Base-by-base conservation (phyloP, 2,329 filamentous ascomycete genomes). In the Remersonia thermophila region DNA sequence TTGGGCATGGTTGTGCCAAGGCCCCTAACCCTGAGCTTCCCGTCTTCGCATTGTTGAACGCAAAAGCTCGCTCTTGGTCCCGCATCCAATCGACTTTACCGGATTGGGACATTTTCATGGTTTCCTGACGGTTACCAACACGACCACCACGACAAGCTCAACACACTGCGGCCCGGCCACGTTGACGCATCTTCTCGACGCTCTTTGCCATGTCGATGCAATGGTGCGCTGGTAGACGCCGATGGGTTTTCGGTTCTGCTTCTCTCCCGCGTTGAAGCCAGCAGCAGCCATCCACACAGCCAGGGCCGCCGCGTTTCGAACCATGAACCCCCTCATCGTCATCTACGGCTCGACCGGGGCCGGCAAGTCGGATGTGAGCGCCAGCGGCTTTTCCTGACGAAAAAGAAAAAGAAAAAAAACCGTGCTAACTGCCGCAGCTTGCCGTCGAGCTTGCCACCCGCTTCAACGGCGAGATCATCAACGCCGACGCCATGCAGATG, bases 401-500 rank as follows among this genome's bases (percentile, higher is more conserved):
- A n/a, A n/a, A n/a, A n/a, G n/a, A n/a, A n/a, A n/a, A n/a, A n/a
- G n/a, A n/a, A n/a, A n/a, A n/a, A n/a, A n/a, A n/a, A n/a, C n/a
- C n/a, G n/a, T n/a, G n/a, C 20, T 23, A 23, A 23, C 20, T 6
- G 20, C 9, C 29, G 7, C 43, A 94, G 86, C 72, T 95, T 47
- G 91, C 91, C 7, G 80, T 98, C 28, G 84, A 94, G 44, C 63
- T 98, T 35, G 91, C 93, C 1, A 69, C 69, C 29, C 74, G 71
- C 15, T 87, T 86, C 59, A 79, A 91, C 57, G 91, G 93, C 53
- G 91, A 98, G 58, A 73, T 98, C 35, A 86, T 98, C 61, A 98
- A 98, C 55, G 84, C 84, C 32, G 91, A 98, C 66, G 91, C 91
- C 27, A 94, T 98, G 86, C 91, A 98, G 56, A 77, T 98, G 61